Percentiles rank a stretch among this genome's conserved stretches.
Evolutionary conservation across 495 filamentous ascomycete genomes (phyloP).

Genomic region (Amphirosellinia nigrospora): DNA sequence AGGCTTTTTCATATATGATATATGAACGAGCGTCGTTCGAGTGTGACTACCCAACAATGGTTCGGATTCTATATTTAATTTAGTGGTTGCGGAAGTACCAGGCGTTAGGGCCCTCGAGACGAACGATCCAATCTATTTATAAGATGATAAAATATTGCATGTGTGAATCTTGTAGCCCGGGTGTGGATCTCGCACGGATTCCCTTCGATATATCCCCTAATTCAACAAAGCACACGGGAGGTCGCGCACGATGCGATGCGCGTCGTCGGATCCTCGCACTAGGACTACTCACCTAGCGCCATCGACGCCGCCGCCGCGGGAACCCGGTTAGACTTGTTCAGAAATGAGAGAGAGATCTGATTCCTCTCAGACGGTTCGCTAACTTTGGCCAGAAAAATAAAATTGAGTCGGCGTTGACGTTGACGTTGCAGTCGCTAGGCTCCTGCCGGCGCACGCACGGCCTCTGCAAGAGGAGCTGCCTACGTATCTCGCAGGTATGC

Average conservation of each 20-base stretch:
- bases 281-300: background rate
- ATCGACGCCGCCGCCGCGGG: background rate
- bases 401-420: background rate
- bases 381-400: slow-evolving; percentile 6
- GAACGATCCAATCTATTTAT: background rate
- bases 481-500: slow-evolving; percentile 21
- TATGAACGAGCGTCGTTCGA: slow-evolving; percentile 11
- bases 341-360: background rate
- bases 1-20: slow-evolving; percentile 11
- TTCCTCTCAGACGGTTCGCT: background rate
- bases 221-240: background rate
- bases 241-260: background rate
- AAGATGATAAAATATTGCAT: background rate
- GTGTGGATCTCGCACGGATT: background rate
- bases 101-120: background rate
- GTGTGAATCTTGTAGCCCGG: background rate
- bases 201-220: background rate
- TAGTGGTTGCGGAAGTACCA: slow-evolving; percentile 2
- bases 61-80: slow-evolving; percentile 21
- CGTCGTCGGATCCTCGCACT: background rate
- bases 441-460: slow-evolving; percentile 24
- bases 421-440: slow-evolving; percentile 23
- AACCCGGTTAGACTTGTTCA: background rate
- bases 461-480: slow-evolving; percentile 19
- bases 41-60: background rate